Conservation (phyloP, 140 eudicot species). For the Oenanthe javanica region DNA sequence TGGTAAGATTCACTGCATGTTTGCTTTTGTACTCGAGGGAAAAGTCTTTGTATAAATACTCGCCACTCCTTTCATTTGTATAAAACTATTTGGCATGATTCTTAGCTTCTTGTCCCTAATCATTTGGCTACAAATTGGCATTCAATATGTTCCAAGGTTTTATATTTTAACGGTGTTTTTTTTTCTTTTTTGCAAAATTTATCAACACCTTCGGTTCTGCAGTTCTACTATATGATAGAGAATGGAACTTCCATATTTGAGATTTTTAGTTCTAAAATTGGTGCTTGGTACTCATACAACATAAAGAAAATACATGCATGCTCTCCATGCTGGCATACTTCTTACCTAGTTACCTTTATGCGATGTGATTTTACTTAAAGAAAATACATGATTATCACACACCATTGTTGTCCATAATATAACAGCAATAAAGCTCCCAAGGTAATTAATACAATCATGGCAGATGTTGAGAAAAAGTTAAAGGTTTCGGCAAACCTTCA, state of each 20-base stretch:
- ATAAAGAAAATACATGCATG: too few relatives aligned
- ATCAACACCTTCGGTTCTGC: neutral
- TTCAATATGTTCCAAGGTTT: neutral
- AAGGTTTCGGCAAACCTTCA: neutral
- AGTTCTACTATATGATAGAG: too few relatives aligned
- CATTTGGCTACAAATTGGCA: neutral
- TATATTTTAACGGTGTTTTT: neutral
- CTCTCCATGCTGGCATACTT: too few relatives aligned
- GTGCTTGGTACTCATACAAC: neutral
- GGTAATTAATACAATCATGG: neutral
- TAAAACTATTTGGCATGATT: slow-evolving; percentile 8
- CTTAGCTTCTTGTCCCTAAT: slow-evolving; percentile 1
- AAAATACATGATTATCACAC: neutral
- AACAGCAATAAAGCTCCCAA: neutral
- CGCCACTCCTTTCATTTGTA: slow-evolving; percentile 14
- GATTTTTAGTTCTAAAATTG: neutral
- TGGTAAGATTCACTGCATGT: slow-evolving; percentile 10
- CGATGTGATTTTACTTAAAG: too few relatives aligned
- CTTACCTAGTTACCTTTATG: too few relatives aligned
- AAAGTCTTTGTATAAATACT: slow-evolving; percentile 20
- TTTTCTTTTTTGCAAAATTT: neutral
- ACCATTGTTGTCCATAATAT: neutral
- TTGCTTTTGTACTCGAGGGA: slow-evolving; percentile 23
- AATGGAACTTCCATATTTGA: neutral
- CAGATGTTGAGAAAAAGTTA: neutral